Evolutionary conservation across 495 filamentous ascomycete species (phyloP).

Genomic region (Lasiosphaeria ovina): DNA sequence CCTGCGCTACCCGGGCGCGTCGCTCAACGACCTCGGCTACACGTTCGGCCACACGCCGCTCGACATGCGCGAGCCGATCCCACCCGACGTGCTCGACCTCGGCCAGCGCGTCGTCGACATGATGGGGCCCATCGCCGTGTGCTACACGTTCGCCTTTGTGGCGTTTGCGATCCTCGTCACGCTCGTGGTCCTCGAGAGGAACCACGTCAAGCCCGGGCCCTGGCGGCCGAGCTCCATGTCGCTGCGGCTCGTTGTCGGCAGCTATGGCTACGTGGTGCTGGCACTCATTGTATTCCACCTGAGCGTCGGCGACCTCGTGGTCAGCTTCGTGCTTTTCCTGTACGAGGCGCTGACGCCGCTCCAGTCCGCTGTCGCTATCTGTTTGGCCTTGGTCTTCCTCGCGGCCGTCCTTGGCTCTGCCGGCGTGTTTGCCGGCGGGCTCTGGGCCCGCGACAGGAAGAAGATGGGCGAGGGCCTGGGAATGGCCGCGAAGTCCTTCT

Average conservation of each 20-base stretch:
- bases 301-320: background rate
- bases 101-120: constrained; percentile 7
- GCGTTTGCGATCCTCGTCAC: background rate
- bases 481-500: background rate
- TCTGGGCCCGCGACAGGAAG: background rate
- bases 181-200: background rate
- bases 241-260: background rate
- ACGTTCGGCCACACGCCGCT: background rate
- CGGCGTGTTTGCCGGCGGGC: background rate
- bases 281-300: background rate
- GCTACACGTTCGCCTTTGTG: background rate
- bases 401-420: background rate
- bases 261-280: background rate
- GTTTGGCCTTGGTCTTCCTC: background rate
- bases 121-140: background rate
- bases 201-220: background rate
- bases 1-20: background rate
- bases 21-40: background rate
- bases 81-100: constrained; percentile 1
- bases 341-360: background rate
- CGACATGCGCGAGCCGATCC: constrained; percentile 1
- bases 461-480: background rate
- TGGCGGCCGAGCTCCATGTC: too few relatives aligned
- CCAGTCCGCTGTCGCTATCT: background rate
- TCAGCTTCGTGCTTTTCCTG: background rate